phyloP scores from a whole-genome alignment of 2,329 filamentous ascomycete genomes.

The Phialophora verrucosa region DNA sequence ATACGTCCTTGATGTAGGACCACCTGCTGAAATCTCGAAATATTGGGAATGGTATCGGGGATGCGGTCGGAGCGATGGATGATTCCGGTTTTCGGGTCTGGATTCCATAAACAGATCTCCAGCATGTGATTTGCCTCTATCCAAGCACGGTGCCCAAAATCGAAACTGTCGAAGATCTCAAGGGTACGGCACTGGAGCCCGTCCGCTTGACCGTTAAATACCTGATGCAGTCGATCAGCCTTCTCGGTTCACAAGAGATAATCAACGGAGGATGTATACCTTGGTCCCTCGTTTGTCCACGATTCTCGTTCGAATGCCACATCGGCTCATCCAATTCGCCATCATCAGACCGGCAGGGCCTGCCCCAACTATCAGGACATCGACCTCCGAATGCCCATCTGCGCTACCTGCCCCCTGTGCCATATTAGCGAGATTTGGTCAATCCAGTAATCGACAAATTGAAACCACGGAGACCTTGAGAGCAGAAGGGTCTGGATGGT shows the following conservation, averaged over 20 bases:
- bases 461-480: neutral
- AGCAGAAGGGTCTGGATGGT: neutral
- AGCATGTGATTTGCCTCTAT: constrained; percentile 72
- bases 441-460: neutral
- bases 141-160: constrained; percentile 67
- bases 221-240: constrained; percentile 14
- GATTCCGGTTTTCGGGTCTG: constrained; percentile 58
- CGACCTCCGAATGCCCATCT: constrained; percentile 42
- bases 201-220: constrained; percentile 54
- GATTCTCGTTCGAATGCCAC: constrained; percentile 56
- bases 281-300: constrained; percentile 53
- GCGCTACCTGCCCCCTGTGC: constrained; percentile 1
- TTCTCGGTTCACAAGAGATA: neutral
- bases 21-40: constrained; percentile 68
- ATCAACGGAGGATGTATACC: constrained; percentile 28
- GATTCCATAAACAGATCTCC: constrained; percentile 68
- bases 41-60: constrained; percentile 65
- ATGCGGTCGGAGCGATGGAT: constrained; percentile 66
- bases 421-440: constrained; percentile 5
- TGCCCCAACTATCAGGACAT: constrained; percentile 58
- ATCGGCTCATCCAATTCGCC: constrained; percentile 58
- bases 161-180: constrained; percentile 76
- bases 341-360: constrained; percentile 55
- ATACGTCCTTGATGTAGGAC: constrained; percentile 74
- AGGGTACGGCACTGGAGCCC: constrained; percentile 69